A percentile compares a stretch with the other conserved stretches of the same genome.
These are phyloP conservation scores for Canavalia gladiata DNA, from an alignment of 306 rosid genomes.

Conservation along the genomic window DNA sequence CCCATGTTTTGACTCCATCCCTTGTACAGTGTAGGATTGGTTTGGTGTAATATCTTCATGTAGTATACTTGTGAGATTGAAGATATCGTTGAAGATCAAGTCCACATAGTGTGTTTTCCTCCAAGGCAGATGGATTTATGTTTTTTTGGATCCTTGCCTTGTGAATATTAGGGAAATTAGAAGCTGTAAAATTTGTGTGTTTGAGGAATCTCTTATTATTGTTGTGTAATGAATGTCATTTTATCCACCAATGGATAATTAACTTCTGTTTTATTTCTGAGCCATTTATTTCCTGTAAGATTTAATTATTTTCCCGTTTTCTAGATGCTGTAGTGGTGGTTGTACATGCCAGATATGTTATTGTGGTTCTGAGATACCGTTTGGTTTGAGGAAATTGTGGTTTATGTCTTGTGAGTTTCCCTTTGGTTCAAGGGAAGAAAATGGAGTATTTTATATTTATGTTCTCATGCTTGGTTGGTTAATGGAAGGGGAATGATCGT, in stretches of 20 bases:
- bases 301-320: not conserved
- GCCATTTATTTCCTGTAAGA: not conserved
- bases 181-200: conserved; percentile 32
- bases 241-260: conserved; percentile 30
- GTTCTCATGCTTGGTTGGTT: conserved; percentile 22
- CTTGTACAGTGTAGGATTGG: conserved; percentile 57
- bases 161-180: conserved; percentile 31
- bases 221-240: conserved; percentile 48
- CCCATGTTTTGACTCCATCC: conserved; percentile 15
- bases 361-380: conserved; percentile 4
- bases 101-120: conserved; percentile 30
- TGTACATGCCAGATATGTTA: not conserved
- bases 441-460: not conserved
- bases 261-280: not conserved
- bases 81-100: conserved; percentile 46
- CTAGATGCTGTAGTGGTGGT: not conserved
- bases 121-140: conserved; percentile 54
- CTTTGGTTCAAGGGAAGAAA: not conserved
- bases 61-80: conserved; percentile 42
- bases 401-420: not conserved
- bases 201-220: conserved; percentile 4
- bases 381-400: conserved; percentile 4
- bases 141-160: conserved; percentile 64
- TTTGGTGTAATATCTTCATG: conserved; percentile 29
- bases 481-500: not conserved